A percentile compares a stretch with the other conserved stretches of the same genome.
Conservation (phyloP, 176 grass and related monocot genomes). For the Urochloa ruziziensis region DNA sequence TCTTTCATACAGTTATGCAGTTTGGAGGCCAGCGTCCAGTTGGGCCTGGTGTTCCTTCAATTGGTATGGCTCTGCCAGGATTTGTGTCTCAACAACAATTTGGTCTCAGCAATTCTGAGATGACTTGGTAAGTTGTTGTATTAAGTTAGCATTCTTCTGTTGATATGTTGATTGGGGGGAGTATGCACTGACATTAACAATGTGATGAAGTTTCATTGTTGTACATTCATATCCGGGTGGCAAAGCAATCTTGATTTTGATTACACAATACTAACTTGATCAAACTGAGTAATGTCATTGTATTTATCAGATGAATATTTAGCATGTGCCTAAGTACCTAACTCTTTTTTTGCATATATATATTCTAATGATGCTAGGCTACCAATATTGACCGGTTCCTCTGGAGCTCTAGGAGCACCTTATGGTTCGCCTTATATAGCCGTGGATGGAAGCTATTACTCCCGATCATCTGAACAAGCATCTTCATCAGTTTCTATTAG, state of each 20-base stretch:
- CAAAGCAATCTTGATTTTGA: neutral
- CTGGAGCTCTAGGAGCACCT: conserved; percentile 57
- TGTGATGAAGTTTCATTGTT: neutral
- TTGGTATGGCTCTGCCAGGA: conserved; percentile 91
- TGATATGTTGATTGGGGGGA: neutral
- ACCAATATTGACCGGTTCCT: conserved; percentile 61
- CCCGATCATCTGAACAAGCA: conserved; percentile 48
- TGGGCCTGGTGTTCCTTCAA: conserved; percentile 70
- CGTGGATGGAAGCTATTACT: conserved; percentile 73
- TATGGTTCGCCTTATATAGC: conserved; percentile 75
- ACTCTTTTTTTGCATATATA: neutral
- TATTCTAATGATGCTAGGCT: conserved; percentile 56
- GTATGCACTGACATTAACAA: neutral
- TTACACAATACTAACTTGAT: conserved; percentile 13
- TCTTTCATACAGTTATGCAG: conserved; percentile 71
- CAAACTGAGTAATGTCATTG: neutral
- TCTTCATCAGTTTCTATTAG: conserved; percentile 54
- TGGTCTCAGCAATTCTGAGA: conserved; percentile 78
- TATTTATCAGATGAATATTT: conserved; percentile 8
- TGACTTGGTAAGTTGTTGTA: conserved; percentile 72
- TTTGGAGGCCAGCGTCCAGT: conserved; percentile 69
- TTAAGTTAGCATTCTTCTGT: neutral
- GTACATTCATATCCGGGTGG: neutral
- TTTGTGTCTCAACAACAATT: conserved; percentile 86
- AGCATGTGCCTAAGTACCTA: neutral